These are phyloP conservation scores for Globisporangium mamillatum DNA, from an alignment of 352 stramenopile genomes.

Conservation along the genomic window DNA sequence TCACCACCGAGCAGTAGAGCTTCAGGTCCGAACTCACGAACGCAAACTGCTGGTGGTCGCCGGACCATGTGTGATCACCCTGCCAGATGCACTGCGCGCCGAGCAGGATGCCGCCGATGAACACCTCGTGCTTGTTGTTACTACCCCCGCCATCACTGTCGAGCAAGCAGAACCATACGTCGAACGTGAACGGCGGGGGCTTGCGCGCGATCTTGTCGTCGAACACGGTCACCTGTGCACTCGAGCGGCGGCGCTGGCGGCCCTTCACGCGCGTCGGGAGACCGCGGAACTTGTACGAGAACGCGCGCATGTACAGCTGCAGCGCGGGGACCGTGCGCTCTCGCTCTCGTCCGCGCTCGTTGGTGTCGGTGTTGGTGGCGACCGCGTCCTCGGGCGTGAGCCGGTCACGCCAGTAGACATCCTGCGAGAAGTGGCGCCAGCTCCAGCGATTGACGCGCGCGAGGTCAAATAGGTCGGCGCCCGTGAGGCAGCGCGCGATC, in stretches of 20 bases:
- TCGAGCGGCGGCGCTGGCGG: not conserved
- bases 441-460: not conserved
- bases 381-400: not conserved
- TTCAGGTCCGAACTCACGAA: constrained; percentile 34
- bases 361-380: not conserved
- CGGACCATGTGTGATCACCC: constrained; percentile 26
- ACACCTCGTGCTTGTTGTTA: not conserved
- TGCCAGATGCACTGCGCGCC: constrained; percentile 34
- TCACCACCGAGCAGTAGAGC: constrained; percentile 51
- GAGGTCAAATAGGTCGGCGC: not conserved
- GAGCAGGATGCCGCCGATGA: constrained; percentile 35
- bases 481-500: not conserved
- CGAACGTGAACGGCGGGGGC: not conserved
- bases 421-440: not conserved
- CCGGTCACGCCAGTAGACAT: not conserved
- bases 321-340: not conserved
- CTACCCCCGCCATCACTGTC: not conserved
- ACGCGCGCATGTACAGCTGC: not conserved
- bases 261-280: not conserved
- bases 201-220: not conserved
- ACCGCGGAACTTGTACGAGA: not conserved
- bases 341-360: not conserved
- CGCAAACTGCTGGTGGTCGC: constrained; percentile 44
- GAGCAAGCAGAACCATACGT: constrained; percentile 1
- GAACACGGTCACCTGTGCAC: not conserved